Evolutionary conservation across 2,329 filamentous ascomycete genomes (phyloP), one percentile per base, ranked within the genome.

Genomic region (Epichloe aotearoae): DNA sequence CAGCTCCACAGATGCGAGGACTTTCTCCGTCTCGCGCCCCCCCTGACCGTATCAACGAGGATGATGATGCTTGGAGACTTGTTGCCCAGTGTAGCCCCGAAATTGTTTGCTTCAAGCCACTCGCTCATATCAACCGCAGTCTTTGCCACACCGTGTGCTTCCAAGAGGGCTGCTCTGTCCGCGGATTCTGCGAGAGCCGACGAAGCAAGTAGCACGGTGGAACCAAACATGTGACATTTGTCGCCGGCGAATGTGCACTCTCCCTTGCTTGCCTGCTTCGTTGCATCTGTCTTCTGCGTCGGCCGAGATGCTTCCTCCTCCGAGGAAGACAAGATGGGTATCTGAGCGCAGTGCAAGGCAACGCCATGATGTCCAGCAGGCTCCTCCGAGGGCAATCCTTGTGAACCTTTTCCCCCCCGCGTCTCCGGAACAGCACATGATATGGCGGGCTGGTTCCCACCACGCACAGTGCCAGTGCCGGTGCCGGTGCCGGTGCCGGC

Each of bases 31-130:
- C 14, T 64, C 58, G 23, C 26, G 30, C 6, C 62, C 55, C 20
- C 62, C 48, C 63, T 47, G 49, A 64, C 36, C 49, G 62, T 67
- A 47, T 76, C 72, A 3, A 76, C 71, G 4, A 76, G 61, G 30
- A 73, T 62, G 38, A 44, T 33, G 3, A 33, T 19, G 8, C 23
- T 42, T 4, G 6, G 20, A 36, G 19, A 38, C 20, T 42, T 41
- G 17, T 30, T 47, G 23, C 37, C 43, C 39, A 50, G 6, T 8
- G 37, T 47, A 17, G 42, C 50, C n/a, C 50, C 47, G 41, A 50
- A 46, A 3, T 30, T 23, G 41, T 55, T 46, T 33, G 34, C 34
- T 15, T 55, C 43, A 5, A 61, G 44, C 63, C 72, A 77, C 3
- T 56, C 55, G 12, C 62, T 55, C 0, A 69, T 62, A 4, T 73